phyloP scores from a whole-genome alignment of 2,329 filamentous ascomycete genomes.

The Aspergillus puulaauensis region DNA sequence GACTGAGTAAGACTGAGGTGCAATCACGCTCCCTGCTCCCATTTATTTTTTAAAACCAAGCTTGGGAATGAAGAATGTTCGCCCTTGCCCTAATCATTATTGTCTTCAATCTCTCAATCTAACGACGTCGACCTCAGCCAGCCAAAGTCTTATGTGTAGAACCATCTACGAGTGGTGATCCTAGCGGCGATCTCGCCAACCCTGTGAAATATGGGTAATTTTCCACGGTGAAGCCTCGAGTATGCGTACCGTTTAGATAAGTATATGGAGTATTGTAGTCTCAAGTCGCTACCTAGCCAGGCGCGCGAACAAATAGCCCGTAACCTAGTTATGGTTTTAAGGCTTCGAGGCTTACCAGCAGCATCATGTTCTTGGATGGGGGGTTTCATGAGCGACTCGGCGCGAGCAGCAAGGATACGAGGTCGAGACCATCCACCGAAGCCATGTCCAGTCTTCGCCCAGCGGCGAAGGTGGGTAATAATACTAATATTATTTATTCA shows the following conservation, averaged over 20 bases:
- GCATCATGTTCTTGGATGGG: background rate
- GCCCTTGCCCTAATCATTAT: background rate
- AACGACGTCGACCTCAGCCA: background rate
- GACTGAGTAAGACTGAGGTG: background rate
- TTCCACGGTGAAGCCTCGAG: constrained; percentile 8
- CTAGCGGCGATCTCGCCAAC: constrained; percentile 31
- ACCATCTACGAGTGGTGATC: constrained; percentile 21
- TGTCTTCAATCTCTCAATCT: background rate
- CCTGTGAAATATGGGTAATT: constrained; percentile 11
- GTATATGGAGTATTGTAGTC: too few species aligned
- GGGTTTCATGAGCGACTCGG: background rate
- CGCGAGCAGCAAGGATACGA: constrained; percentile 16
- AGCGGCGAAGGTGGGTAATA: background rate
- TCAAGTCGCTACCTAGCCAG: too few species aligned
- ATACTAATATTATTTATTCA: background rate
- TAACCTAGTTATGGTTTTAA: background rate
- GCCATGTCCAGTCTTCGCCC: background rate
- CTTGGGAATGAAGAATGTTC: background rate
- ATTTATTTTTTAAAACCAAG: too few species aligned
- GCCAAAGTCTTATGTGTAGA: constrained; percentile 12
- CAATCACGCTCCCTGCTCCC: too few species aligned
- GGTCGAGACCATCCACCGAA: constrained; percentile 12
- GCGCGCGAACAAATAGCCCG: too few species aligned
- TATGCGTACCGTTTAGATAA: background rate
- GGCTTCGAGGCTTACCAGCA: background rate